These are phyloP conservation scores for Umbelopsis sp. DNA, from an alignment of 192 early-diverging fungal species.

Conservation along the genomic window DNA sequence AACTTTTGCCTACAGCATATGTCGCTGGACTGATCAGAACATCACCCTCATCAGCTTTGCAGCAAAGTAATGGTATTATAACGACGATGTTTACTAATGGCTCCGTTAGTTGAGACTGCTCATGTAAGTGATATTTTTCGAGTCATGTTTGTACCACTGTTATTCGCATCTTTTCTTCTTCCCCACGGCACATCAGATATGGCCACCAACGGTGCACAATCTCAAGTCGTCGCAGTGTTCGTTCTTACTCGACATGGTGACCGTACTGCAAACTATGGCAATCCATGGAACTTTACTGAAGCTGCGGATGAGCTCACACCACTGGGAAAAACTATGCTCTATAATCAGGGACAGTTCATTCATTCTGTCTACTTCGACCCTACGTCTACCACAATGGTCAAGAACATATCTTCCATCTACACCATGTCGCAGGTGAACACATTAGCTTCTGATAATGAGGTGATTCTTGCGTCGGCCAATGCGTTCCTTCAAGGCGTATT, in stretches of 20 bases:
- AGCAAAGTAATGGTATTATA: no score
- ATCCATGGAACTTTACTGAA: slow-evolving; percentile 22
- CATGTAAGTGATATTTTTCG: background rate
- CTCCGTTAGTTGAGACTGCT: background rate
- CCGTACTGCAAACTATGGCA: slow-evolving; percentile 14
- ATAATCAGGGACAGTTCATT: slow-evolving; percentile 18
- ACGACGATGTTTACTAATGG: no score
- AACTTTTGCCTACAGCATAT: no score
- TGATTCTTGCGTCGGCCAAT: slow-evolving; percentile 7
- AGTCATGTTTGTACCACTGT: no score
- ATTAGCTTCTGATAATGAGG: background rate
- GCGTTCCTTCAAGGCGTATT: slow-evolving; percentile 12
- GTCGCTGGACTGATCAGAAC: no score
- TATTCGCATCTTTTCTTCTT: background rate
- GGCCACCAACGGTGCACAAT: background rate
- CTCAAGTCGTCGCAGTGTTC: slow-evolving; percentile 7
- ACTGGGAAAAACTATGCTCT: slow-evolving; percentile 9
- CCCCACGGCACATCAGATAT: background rate
- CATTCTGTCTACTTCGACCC: background rate
- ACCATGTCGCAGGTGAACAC: background rate
- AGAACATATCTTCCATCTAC: slow-evolving; percentile 12
- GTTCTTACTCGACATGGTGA: slow-evolving; percentile 11
- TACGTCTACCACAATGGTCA: background rate
- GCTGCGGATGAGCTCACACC: slow-evolving; percentile 17
- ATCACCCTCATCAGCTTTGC: no score